These are phyloP conservation scores for Graphilbum fragrans DNA, from an alignment of 2,329 filamentous ascomycete species.

Conservation along the genomic window DNA sequence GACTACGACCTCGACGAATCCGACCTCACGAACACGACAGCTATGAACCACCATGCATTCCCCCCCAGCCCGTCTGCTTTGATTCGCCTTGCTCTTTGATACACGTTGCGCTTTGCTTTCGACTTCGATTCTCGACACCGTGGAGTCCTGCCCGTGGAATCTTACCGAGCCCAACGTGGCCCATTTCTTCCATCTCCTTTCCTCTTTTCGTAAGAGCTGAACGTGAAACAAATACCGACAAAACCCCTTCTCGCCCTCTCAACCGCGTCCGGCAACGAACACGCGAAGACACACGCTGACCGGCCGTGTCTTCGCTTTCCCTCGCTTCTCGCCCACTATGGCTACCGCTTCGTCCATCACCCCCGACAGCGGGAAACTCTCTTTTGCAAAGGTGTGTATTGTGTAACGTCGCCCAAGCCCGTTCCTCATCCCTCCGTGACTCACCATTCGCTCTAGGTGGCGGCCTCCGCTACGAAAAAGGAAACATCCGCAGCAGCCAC, in stretches of 20 bases:
- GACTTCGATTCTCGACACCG: neutral
- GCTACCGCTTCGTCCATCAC: conserved; percentile 31
- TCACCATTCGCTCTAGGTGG: conserved; percentile 8
- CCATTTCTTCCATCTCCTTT: too few relatives aligned
- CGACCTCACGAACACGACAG: conserved; percentile 22
- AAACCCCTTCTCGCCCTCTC: too few relatives aligned
- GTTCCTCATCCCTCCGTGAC: neutral
- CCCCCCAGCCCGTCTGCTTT: conserved; percentile 37
- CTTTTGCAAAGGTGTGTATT: conserved; percentile 60
- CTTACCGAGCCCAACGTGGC: too few relatives aligned
- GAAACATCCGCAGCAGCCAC: conserved; percentile 3
- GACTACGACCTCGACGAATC: conserved; percentile 21
- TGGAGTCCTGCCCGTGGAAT: too few relatives aligned
- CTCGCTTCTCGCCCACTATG: conserved; percentile 21
- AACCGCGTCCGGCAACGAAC: too few relatives aligned
- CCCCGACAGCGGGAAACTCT: conserved; percentile 43
- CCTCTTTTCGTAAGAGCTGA: too few relatives aligned
- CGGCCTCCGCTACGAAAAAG: conserved; percentile 8
- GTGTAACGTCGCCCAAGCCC: neutral
- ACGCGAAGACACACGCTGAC: neutral
- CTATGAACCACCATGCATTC: conserved; percentile 42
- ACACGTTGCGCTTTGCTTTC: conserved; percentile 4
- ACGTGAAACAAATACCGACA: too few relatives aligned
- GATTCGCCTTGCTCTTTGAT: conserved; percentile 19
- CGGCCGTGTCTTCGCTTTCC: neutral